Evolutionary conservation across 139 green algal genomes (phyloP).

Genomic region (Klebsormidium nitens): DNA sequence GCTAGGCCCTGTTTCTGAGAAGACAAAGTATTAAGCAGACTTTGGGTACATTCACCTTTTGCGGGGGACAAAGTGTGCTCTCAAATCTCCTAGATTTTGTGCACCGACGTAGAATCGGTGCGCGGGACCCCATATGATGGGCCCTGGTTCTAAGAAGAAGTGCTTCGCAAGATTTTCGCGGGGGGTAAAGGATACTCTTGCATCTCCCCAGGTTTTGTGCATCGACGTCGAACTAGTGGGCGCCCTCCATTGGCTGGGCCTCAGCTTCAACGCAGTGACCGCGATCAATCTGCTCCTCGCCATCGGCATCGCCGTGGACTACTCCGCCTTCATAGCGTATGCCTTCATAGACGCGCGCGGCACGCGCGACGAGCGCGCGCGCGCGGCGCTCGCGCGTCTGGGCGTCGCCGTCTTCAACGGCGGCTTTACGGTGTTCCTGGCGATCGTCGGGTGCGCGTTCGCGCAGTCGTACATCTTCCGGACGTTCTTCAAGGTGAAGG

Average conservation of each 20-base stretch:
- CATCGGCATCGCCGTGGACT: conserved; percentile 44
- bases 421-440: conserved; percentile 40
- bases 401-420: conserved; percentile 34
- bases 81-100: no score
- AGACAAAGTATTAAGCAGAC: no score
- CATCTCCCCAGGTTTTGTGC: no score
- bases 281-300: conserved; percentile 39
- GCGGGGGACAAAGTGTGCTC: no score
- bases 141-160: no score
- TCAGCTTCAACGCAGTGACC: conserved; percentile 38
- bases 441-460: conserved; percentile 16
- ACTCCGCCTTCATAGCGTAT: conserved; percentile 38
- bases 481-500: conserved; percentile 35
- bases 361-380: conserved; percentile 19
- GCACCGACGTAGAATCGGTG: no score
- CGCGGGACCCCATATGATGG: no score
- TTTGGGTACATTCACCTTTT: no score
- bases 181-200: no score
- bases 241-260: conserved; percentile 22
- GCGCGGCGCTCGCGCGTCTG: conserved; percentile 15
- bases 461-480: conserved; percentile 30
- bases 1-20: no score
- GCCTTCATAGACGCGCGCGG: conserved; percentile 33
- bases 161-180: no score
- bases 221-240: conserved; percentile 41